Evolutionary conservation across 1,284 basidiomycete species (phyloP), one percentile per base, ranked within the genome.

Genomic region (Quambalaria eucalypti): DNA sequence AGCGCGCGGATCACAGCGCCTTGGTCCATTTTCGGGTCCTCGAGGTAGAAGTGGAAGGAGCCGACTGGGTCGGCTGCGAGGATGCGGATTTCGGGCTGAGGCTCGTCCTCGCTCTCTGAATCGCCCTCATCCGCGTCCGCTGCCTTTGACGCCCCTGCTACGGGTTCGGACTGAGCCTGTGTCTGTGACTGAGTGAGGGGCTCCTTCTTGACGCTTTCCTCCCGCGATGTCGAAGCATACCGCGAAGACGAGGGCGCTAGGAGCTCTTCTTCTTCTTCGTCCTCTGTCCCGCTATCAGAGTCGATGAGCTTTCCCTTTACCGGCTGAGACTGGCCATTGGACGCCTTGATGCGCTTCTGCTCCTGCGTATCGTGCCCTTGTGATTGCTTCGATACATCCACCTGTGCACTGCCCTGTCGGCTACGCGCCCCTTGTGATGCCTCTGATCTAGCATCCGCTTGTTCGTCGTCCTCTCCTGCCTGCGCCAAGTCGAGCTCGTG

Each of bases 401-500:
- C 23, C 19, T n/a, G 9, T 36, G 31, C 31, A n/a, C 9, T 9
- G 33, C 42, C 26, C 23, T 51, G 16, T n/a, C n/a, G n/a, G n/a
- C n/a, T n/a, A n/a, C n/a, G n/a, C n/a, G n/a, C n/a, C n/a, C n/a
- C n/a, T n/a, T n/a, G n/a, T n/a, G n/a, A n/a, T n/a, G n/a, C n/a
- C 21, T 39, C 9, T 38, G 21, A 10, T 12, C 5, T 26, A 12
- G 21, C 46, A 14, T 53, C 51, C 16, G 48, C 28, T 2, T 50
- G 51, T 14, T 28, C 5, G 19, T 55, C 54, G 36, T 55, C 50
- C 28, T 38, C 50, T 26, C 51, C 33, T 14, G 39, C 54, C 23
- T 48, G 36, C 19, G 25, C 48, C 6, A 39, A 23, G 38, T 42
- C 28, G 9, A 50, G 40, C 29, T 52, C 54, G 19, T 55, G 28